Percentiles rank a stretch among this genome's conserved stretches.
phyloP scores from a whole-genome alignment of 441 rosid genomes.

The Raphanus hybrid region DNA sequence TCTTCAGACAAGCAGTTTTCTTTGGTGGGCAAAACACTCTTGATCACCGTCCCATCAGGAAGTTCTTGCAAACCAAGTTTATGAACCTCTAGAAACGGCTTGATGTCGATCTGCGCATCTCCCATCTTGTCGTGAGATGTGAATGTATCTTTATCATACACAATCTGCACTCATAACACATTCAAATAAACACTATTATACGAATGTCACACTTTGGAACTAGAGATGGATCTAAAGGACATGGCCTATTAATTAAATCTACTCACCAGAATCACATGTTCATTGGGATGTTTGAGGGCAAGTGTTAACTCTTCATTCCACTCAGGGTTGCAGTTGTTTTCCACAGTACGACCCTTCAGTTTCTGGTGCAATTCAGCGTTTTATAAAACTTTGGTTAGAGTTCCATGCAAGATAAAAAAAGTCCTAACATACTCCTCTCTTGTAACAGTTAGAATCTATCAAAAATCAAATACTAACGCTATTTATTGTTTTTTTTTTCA shows the following conservation, averaged over 20 bases:
- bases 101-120: conserved; percentile 49
- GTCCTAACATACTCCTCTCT: background rate
- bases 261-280: conserved; percentile 52
- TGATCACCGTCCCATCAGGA: conserved; percentile 48
- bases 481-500: background rate
- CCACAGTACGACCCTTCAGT: conserved; percentile 52
- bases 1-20: conserved; percentile 51
- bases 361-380: conserved; percentile 46
- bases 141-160: conserved; percentile 62
- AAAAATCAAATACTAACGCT: background rate
- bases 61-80: conserved; percentile 46
- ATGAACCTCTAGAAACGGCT: conserved; percentile 50
- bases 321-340: conserved; percentile 59
- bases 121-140: conserved; percentile 64
- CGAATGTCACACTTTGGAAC: background rate
- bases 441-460: background rate
- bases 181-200: background rate
- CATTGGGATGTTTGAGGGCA: conserved; percentile 40
- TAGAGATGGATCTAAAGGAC: background rate
- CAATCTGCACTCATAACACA: conserved; percentile 35
- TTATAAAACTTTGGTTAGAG: background rate
- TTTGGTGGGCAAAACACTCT: conserved; percentile 44
- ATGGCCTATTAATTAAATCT: background rate
- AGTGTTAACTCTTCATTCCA: conserved; percentile 70
- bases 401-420: conserved; percentile 7